phyloP scores from a whole-genome alignment of 352 stramenopile genomes.

The Phytophthora pisi region DNA sequence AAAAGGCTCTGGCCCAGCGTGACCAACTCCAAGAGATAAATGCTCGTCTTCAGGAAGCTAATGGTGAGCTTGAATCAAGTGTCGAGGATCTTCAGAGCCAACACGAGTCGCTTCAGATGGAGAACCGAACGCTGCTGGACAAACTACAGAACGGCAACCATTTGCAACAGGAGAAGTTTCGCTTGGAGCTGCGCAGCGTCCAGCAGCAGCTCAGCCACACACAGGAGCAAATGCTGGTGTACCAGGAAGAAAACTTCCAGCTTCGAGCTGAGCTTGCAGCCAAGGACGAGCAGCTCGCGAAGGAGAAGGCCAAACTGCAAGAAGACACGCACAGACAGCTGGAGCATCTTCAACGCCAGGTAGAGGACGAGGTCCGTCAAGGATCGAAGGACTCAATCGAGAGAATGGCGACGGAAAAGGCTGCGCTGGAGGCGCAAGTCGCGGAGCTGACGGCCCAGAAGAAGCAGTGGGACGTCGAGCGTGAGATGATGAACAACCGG shows the following conservation, averaged over 20 bases:
- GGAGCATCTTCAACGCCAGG: conserved; percentile 57
- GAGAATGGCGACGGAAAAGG: conserved; percentile 50
- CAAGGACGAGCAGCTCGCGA: conserved; percentile 62
- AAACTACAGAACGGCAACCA: conserved; percentile 72
- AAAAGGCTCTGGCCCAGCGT: conserved; percentile 71
- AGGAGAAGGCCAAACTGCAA: conserved; percentile 62
- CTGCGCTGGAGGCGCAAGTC: conserved; percentile 49
- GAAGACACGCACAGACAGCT: conserved; percentile 68
- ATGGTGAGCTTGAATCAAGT: conserved; percentile 55
- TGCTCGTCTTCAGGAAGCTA: conserved; percentile 51
- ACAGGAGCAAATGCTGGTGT: conserved; percentile 74
- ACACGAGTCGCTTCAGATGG: conserved; percentile 64
- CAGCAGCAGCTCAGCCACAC: conserved; percentile 69
- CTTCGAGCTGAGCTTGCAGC: conserved; percentile 56
- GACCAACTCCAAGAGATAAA: conserved; percentile 71
- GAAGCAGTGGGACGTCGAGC: conserved; percentile 60
- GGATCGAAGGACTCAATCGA: conserved; percentile 59
- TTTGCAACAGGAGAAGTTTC: conserved; percentile 76
- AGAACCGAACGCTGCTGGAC: conserved; percentile 73
- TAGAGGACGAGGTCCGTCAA: conserved; percentile 64
- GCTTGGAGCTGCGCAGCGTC: conserved; percentile 60
- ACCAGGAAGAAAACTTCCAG: conserved; percentile 72
- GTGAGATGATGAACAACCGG: conserved; percentile 51
- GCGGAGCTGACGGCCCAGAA: conserved; percentile 47
- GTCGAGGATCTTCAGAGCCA: conserved; percentile 67